Evolutionary conservation across 2,329 filamentous ascomycete species (phyloP).

Genomic region (Thelonectria olida): DNA sequence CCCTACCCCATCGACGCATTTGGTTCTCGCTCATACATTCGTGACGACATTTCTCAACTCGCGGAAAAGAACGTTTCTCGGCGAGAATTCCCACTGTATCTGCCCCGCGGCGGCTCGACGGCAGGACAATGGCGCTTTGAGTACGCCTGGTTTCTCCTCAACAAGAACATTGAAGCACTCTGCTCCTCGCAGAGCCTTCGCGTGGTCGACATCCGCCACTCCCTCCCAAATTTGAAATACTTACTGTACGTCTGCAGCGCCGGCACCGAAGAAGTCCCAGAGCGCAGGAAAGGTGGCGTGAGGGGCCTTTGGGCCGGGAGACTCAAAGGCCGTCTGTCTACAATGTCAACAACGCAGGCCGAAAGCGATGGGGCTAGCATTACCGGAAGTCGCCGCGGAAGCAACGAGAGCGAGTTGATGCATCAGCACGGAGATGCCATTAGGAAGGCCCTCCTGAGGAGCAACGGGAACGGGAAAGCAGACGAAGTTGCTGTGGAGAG

Average conservation of each 20-base stretch:
- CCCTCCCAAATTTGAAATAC: constrained; percentile 92
- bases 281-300: constrained; percentile 69
- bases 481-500: constrained; percentile 25
- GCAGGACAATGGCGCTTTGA: constrained; percentile 90
- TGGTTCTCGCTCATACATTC: constrained; percentile 78
- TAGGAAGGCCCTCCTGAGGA: constrained; percentile 45
- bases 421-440: constrained; percentile 54
- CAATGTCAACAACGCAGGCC: constrained; percentile 36
- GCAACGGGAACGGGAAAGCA: constrained; percentile 32
- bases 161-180: constrained; percentile 87
- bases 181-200: constrained; percentile 75
- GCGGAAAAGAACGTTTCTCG: constrained; percentile 59
- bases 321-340: constrained; percentile 48
- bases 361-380: constrained; percentile 52
- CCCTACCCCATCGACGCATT: constrained; percentile 81
- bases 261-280: constrained; percentile 71
- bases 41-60: constrained; percentile 75
- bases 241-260: constrained; percentile 89
- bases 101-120: constrained; percentile 66
- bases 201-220: constrained; percentile 90
- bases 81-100: constrained; percentile 82
- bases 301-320: constrained; percentile 65
- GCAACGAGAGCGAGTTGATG: constrained; percentile 53
- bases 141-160: constrained; percentile 95
- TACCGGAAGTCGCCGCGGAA: constrained; percentile 53